These are phyloP conservation scores for Spiromastix sp. DNA, from an alignment of 2,329 filamentous ascomycete genomes.

Conservation along the genomic window DNA sequence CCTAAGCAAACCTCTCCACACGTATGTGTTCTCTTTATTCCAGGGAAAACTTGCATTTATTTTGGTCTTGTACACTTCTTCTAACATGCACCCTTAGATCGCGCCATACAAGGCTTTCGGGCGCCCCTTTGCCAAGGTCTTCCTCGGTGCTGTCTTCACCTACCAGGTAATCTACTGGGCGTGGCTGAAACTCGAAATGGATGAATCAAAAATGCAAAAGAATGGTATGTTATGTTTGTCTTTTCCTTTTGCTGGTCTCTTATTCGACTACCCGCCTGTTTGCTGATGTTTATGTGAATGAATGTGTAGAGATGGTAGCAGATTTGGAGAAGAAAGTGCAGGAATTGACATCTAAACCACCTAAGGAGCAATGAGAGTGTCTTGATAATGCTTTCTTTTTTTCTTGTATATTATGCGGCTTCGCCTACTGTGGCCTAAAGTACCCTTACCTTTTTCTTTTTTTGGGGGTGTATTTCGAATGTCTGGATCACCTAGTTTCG, in stretches of 20 bases:
- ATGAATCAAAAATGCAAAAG: conserved; percentile 18
- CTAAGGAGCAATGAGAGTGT: too few relatives aligned
- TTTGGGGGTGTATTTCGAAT: too few relatives aligned
- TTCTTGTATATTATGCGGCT: too few relatives aligned
- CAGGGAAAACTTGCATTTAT: too few relatives aligned
- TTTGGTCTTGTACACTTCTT: neutral
- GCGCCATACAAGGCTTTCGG: conserved; percentile 30
- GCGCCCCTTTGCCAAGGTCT: conserved; percentile 37
- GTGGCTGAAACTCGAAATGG: conserved; percentile 39
- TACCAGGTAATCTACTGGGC: conserved; percentile 39
- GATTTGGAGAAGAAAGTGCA: conserved; percentile 25
- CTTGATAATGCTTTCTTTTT: too few relatives aligned
- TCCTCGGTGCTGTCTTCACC: conserved; percentile 37
- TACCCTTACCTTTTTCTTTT: too few relatives aligned
- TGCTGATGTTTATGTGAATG: neutral
- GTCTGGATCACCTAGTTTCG: too few relatives aligned
- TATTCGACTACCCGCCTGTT: too few relatives aligned
- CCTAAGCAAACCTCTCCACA: conserved; percentile 1
- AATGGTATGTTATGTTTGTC: neutral
- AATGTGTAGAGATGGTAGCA: conserved; percentile 28
- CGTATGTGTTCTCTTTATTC: too few relatives aligned
- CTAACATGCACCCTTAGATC: conserved; percentile 18
- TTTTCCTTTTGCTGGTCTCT: conserved; percentile 5
- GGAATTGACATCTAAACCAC: conserved; percentile 19
- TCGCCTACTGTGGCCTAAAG: too few relatives aligned